Percentiles rank a stretch among this genome's conserved stretches.
These are phyloP conservation scores for Solanum bukasovii DNA, from an alignment of 257 asterid species.

Conservation along the genomic window DNA sequence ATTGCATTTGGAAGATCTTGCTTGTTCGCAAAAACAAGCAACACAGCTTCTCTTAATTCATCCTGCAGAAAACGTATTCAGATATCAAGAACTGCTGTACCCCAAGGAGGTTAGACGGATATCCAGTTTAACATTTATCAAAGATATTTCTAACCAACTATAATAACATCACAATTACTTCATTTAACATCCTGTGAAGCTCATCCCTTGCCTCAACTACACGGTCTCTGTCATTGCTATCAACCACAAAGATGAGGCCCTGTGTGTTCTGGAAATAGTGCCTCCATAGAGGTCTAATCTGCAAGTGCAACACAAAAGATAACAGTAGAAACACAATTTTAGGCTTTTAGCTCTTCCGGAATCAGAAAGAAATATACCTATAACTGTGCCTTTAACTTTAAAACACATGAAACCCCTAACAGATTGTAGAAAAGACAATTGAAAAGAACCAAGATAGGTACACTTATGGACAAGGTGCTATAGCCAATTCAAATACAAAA, in stretches of 20 bases:
- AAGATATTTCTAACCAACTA: background rate
- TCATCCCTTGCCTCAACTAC: constrained; percentile 6
- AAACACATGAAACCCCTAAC: background rate
- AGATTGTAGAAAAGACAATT: background rate
- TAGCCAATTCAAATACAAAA: background rate
- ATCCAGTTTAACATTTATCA: background rate
- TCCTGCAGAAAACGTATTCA: constrained; percentile 18
- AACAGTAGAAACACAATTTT: background rate
- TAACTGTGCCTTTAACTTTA: background rate
- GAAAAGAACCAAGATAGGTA: background rate
- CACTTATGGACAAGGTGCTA: background rate
- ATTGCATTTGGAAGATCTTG: constrained; percentile 68
- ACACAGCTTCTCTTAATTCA: constrained; percentile 50
- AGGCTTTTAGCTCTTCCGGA: background rate
- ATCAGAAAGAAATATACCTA: background rate
- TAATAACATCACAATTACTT: background rate
- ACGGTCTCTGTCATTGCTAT: constrained; percentile 6
- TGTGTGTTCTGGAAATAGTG: constrained; percentile 8
- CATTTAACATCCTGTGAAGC: constrained; percentile 9
- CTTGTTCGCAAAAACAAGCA: constrained; percentile 54
- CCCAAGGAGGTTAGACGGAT: background rate
- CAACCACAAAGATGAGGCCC: constrained; percentile 5
- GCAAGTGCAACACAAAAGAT: background rate
- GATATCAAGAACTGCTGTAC: background rate
- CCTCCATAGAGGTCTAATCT: constrained; percentile 10